These are phyloP conservation scores for Fomitopsis schrenkii DNA, from an alignment of 1,284 basidiomycete genomes.

Conservation along the genomic window DNA sequence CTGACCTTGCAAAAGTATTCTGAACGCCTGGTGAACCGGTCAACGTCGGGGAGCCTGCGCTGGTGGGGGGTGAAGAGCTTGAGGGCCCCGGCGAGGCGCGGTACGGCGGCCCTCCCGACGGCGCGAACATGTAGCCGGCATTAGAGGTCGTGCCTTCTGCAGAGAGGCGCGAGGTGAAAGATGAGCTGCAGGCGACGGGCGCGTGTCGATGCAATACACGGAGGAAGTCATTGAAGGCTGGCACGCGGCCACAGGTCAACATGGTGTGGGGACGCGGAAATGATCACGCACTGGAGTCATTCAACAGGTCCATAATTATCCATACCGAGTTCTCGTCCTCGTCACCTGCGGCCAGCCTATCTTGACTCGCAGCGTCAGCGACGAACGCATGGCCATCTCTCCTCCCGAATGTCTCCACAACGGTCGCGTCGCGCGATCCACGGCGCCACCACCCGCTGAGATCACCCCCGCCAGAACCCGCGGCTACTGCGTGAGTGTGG, in stretches of 20 bases:
- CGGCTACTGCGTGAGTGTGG: not conserved
- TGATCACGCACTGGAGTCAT: conserved; percentile 39
- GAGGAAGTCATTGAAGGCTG: conserved; percentile 53
- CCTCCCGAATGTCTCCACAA: conserved; percentile 3
- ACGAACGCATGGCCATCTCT: conserved; percentile 8
- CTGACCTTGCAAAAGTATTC: not conserved
- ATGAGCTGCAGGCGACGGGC: conserved; percentile 32
- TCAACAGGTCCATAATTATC: conserved; percentile 56
- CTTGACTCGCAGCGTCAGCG: conserved; percentile 2
- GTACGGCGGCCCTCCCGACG: not conserved
- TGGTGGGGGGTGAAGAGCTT: not conserved
- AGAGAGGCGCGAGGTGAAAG: conserved; percentile 5
- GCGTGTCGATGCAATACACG: conserved; percentile 58
- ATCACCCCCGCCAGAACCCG: not conserved
- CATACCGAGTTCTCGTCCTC: conserved; percentile 38
- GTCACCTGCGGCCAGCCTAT: conserved; percentile 4
- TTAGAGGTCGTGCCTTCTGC: not conserved
- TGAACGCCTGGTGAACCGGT: not conserved
- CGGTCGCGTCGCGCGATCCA: conserved; percentile 19
- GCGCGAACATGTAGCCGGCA: conserved; percentile 3
- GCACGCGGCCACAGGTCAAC: conserved; percentile 1
- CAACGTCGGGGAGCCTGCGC: not conserved
- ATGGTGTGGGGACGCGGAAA: not conserved
- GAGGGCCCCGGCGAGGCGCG: not conserved
- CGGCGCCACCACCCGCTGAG: conserved; percentile 20